Conservation (phyloP, 2,329 filamentous ascomycete genomes). For the Colletotrichum lupini region DNA sequence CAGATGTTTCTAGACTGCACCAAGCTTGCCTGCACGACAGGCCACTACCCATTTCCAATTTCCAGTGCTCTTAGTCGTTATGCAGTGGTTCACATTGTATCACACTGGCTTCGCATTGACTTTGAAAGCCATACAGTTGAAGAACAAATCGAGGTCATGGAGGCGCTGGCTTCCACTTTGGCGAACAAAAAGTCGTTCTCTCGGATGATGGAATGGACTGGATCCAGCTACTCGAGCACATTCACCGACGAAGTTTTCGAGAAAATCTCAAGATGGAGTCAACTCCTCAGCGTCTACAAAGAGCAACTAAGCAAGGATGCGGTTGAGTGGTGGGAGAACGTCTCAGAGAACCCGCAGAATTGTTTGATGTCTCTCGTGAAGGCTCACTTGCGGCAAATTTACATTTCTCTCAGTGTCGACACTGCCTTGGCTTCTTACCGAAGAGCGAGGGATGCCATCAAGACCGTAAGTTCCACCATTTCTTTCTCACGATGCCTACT, state of each 20-base stretch:
- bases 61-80: conserved; percentile 27
- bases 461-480: neutral
- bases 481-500: neutral
- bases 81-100: conserved; percentile 29
- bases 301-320: conserved; percentile 28
- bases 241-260: neutral
- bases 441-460: neutral
- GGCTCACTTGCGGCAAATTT: no score
- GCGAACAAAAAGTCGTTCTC: conserved; percentile 33
- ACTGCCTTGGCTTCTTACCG: no score
- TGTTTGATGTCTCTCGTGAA: neutral
- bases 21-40: conserved; percentile 23
- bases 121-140: conserved; percentile 29
- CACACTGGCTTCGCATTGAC: conserved; percentile 36
- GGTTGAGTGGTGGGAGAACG: conserved; percentile 37
- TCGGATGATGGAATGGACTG: no score
- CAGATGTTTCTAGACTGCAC: conserved; percentile 39
- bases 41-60: neutral
- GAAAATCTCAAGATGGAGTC: neutral
- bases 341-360: conserved; percentile 9
- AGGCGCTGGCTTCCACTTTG: conserved; percentile 36
- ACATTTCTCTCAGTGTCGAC: no score
- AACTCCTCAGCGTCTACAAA: neutral
- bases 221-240: conserved; percentile 33
- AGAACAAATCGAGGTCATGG: conserved; percentile 39